Conservation (phyloP, 305 asterid genomes). For the Fraxinus sp. region DNA sequence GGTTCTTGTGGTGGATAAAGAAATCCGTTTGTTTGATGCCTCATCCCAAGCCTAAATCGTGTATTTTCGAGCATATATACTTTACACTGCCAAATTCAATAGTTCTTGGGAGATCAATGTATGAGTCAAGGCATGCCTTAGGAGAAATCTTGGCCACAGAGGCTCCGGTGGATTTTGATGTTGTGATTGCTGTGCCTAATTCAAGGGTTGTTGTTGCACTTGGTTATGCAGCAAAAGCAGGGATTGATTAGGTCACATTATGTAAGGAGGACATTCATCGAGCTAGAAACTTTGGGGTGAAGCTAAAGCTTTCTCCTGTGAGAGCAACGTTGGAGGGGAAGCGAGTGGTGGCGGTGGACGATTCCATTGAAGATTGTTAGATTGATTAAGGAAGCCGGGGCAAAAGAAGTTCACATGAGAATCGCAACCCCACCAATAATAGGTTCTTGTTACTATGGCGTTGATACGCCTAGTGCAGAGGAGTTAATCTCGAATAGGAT, state of each 20-base stretch:
- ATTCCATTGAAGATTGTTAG: slow-evolving; percentile 86
- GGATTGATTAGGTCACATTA: slow-evolving; percentile 81
- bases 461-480: slow-evolving; percentile 45
- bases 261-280: slow-evolving; percentile 82
- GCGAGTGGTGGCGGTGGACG: slow-evolving; percentile 91
- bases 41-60: slow-evolving; percentile 48
- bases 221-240: slow-evolving; percentile 55
- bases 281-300: slow-evolving; percentile 63
- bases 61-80: slow-evolving; percentile 66
- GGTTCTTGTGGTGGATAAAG: slow-evolving; percentile 73
- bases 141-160: slow-evolving; percentile 54
- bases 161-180: slow-evolving; percentile 61
- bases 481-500: slow-evolving; percentile 77
- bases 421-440: slow-evolving; percentile 65
- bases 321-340: slow-evolving; percentile 81
- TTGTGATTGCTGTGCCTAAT: slow-evolving; percentile 61
- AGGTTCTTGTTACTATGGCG: slow-evolving; percentile 57
- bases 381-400: slow-evolving; percentile 70
- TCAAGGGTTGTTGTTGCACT: slow-evolving; percentile 65
- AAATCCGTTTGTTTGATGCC: slow-evolving; percentile 56
- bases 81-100: slow-evolving; percentile 49
- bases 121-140: slow-evolving; percentile 43
- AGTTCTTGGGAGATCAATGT: slow-evolving; percentile 54
- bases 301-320: slow-evolving; percentile 78
- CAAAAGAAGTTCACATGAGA: slow-evolving; percentile 70